These are phyloP conservation scores for Dunaliella salina DNA, from an alignment of 163 green algal genomes.

Conservation along the genomic window DNA sequence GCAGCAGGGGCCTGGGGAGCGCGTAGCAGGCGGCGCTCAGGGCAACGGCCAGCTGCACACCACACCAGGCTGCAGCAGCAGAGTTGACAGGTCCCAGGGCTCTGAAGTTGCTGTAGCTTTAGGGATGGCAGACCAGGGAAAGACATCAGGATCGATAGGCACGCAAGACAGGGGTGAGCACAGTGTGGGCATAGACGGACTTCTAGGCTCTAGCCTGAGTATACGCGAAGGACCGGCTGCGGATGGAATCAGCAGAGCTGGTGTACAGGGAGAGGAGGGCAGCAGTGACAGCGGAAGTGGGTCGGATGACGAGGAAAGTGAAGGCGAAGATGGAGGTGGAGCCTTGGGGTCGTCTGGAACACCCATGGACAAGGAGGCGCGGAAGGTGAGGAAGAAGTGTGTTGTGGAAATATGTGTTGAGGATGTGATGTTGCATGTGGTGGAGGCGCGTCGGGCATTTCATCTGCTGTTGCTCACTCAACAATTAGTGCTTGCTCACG, in stretches of 20 bases:
- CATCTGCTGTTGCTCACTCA: not conserved
- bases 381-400: conserved; percentile 40
- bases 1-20: not conserved
- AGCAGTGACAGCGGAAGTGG: conserved; percentile 10
- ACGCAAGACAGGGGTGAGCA: conserved; percentile 2
- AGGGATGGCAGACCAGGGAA: not conserved
- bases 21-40: not conserved
- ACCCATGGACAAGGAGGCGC: conserved; percentile 49
- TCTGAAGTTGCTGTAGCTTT: not conserved
- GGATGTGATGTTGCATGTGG: no score
- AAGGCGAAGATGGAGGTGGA: conserved; percentile 22
- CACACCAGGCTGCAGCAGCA: no score
- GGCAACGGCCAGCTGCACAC: not conserved
- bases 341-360: conserved; percentile 14
- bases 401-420: no score
- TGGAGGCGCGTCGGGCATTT: no score
- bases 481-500: not conserved
- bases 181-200: not conserved
- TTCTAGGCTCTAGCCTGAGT: conserved; percentile 12
- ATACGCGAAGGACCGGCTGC: not conserved
- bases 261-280: conserved; percentile 24
- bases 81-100: no score
- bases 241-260: not conserved
- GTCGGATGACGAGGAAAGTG: conserved; percentile 21
- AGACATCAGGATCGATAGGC: not conserved